phyloP scores from a whole-genome alignment of 1,284 basidiomycete genomes.

The Rhodotorula sp. region DNA sequence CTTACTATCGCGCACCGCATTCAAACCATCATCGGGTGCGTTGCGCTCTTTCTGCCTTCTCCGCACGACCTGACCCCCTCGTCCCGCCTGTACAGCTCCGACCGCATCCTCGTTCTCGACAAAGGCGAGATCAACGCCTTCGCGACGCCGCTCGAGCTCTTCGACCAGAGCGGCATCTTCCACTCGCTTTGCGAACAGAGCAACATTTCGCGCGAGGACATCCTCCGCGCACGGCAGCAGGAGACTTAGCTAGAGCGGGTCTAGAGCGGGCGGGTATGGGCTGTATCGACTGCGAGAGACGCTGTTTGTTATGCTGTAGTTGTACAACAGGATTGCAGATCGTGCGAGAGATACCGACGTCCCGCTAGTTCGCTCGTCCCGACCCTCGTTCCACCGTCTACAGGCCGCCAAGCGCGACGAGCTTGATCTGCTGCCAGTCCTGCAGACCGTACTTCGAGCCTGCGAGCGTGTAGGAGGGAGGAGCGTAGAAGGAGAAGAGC shows the following conservation, averaged over 20 bases:
- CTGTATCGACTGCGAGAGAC: neutral
- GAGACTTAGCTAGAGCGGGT: neutral
- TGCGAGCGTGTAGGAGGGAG: slow-evolving; percentile 59
- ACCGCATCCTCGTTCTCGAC: slow-evolving; percentile 76
- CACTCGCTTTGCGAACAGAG: slow-evolving; percentile 68
- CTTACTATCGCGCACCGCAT: slow-evolving; percentile 67
- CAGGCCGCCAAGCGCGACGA: slow-evolving; percentile 73
- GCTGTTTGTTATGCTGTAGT: neutral
- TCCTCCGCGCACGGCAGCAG: slow-evolving; percentile 47
- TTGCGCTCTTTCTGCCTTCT: too few species aligned
- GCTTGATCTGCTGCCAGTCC: slow-evolving; percentile 78
- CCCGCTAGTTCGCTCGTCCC: rapidly evolving
- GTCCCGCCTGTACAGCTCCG: slow-evolving; percentile 62
- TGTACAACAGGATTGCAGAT: neutral
- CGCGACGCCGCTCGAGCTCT: slow-evolving; percentile 66
- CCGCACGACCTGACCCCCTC: neutral
- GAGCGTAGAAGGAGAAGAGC: too few species aligned
- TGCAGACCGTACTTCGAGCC: slow-evolving; percentile 74
- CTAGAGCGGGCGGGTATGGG: neutral
- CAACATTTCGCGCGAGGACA: slow-evolving; percentile 67
- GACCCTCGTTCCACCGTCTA: neutral
- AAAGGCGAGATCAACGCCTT: slow-evolving; percentile 70
- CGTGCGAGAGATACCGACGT: neutral
- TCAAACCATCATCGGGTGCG: slow-evolving; percentile 66
- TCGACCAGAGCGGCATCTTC: slow-evolving; percentile 63